Base-by-base conservation (phyloP, 257 asterid species). In the Voacanga thouarsii region DNA sequence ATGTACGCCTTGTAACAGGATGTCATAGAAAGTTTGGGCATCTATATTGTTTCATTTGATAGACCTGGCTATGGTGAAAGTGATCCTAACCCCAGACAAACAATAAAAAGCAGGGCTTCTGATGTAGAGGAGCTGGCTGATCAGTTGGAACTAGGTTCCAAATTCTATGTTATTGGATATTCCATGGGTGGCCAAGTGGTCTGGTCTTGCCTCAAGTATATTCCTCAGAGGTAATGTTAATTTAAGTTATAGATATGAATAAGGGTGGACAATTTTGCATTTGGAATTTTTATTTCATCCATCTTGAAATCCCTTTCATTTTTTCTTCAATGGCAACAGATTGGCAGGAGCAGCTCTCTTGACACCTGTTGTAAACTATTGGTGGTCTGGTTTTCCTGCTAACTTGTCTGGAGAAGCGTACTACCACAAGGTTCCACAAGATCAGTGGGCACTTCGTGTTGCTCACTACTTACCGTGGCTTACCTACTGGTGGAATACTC, bases 41-140 rank as follows among this genome's bases (percentile, higher is more conserved):
- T 94, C 68, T 86, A 91, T 86, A 80, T 91, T 12, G 92, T 92
- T 71, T 87, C 98, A 30, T 87, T 95, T 65, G 99, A 95, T 79
- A 88, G 98, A 69, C 93, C 99, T 55, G 99, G 99, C 79, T 95
- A 95, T 85, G 98, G 98, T 56, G 96, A 95, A 86, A 95, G 99
- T 78, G 97, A 90, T 79, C 97, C 97, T 78, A 83, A 91, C 82
- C 95, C 96, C 19, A 81, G 76, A 21, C 87, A 88, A 49, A 89
- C 96, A 21, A 73, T 86, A 50, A 81, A 85, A 86, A 91, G 93
- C 84, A 84, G 88, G 76, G 92, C 97, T 53, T 77, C 76, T 3
- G 99, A 94, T 66, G 81, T 94, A 21, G 96, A 91, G 76, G 92
- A 92, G 84, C 92, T 94, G 71, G 99, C 97, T 65, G 98, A 94